Evolutionary conservation across 768 basidiomycete genomes (phyloP), one percentile per base, ranked within the genome.

Genomic region (Gyrodon lividus): DNA sequence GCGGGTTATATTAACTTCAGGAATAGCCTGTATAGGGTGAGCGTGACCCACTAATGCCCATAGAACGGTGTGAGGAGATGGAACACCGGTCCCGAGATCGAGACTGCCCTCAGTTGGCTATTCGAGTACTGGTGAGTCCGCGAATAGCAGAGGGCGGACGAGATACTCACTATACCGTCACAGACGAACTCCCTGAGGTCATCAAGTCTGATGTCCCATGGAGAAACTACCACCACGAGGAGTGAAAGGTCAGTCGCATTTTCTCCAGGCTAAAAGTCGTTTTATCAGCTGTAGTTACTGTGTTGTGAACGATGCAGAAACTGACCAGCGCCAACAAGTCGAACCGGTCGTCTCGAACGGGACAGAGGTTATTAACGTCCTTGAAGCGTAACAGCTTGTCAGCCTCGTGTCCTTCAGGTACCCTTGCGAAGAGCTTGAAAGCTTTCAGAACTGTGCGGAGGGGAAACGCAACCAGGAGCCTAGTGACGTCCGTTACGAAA

Each of bases 31-130:
- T 16, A 13, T 2, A 13, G 6, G 14, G 9, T 4, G 16, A 28
- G 20, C 5, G n/a, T n/a, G 9, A 52, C 52, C 48, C 30, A 59
- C 58, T 14, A 54, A 45, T 7, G 57, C 55, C 55, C 57, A 51
- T 8, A 59, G n/a, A n/a, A 55, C 38, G 17, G 50, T 48, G 6
- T 39, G 31, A 2, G 42, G 47, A 52, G 8, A 23, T 3, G 56
- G 44, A 5, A 35, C 10, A 2, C 20, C 19, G 22, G 6, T 4
- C 2, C 16, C 6, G 23, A 39, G 43, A 44, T 61, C 43, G 14
- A 61, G 48, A 9, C 51, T 43, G 1, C 41, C 30, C 17, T 22
- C 38, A 13, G 38, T 24, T 42, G 31, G 44, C 44, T 17, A 38
- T 42, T n/a, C 10, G 31, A 42, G 6, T 1, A 20, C 8, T 10